A percentile compares a stretch with the other conserved stretches of the same genome.
phyloP scores from a whole-genome alignment of 306 rosid genomes.

The Carpinus viminea region DNA sequence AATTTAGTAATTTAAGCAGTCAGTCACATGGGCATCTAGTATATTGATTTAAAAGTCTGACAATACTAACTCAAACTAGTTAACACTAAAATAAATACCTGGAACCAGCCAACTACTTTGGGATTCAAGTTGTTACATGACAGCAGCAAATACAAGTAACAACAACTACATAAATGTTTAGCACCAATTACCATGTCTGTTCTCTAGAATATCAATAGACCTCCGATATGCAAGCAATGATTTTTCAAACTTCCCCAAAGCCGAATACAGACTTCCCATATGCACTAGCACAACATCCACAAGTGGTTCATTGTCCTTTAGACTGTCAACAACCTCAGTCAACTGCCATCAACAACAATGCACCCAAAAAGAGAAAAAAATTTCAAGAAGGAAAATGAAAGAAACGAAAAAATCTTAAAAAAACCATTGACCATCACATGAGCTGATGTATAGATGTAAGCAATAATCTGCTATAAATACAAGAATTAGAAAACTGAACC shows the following conservation, averaged over 20 bases:
- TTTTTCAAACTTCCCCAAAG: slow-evolving; percentile 62
- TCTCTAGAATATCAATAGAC: slow-evolving; percentile 68
- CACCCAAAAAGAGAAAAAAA: slow-evolving; percentile 22
- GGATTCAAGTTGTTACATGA: background rate
- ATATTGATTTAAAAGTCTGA: background rate
- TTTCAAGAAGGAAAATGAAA: background rate
- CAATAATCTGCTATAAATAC: background rate
- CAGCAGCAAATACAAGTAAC: slow-evolving; percentile 7
- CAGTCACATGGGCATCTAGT: background rate
- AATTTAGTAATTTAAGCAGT: background rate
- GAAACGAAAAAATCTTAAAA: background rate
- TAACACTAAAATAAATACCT: background rate
- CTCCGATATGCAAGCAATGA: slow-evolving; percentile 63
- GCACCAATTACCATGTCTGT: slow-evolving; percentile 52
- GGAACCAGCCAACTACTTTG: background rate
- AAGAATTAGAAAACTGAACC: background rate
- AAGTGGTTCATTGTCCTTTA: slow-evolving; percentile 62
- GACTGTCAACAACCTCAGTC: slow-evolving; percentile 62
- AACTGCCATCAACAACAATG: slow-evolving; percentile 51
- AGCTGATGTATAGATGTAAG: background rate
- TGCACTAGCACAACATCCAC: slow-evolving; percentile 82
- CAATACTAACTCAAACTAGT: background rate
- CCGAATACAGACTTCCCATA: slow-evolving; percentile 88
- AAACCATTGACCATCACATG: background rate
- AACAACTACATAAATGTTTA: slow-evolving; percentile 19